These are phyloP conservation scores for Micractinium conductrix DNA, from an alignment of 139 green algal genomes.

Conservation along the genomic window DNA sequence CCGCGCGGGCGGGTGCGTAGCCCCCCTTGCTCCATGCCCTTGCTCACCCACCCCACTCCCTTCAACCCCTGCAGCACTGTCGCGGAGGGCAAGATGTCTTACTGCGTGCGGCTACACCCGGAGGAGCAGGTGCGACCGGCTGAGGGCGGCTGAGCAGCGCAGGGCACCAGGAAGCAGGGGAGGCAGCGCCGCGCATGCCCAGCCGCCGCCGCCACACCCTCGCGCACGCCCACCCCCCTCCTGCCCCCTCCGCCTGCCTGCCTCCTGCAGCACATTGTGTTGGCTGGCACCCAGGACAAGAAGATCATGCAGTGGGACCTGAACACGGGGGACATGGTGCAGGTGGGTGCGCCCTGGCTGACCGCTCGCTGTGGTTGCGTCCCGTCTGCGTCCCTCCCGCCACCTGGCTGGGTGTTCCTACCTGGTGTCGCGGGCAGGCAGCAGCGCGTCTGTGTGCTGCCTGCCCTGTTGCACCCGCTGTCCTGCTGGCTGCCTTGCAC, in stretches of 20 bases:
- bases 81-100: constrained; percentile 82
- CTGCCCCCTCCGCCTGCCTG: neutral
- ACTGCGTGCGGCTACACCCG: constrained; percentile 92
- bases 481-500: too few relatives aligned
- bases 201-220: neutral
- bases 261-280: constrained; percentile 88
- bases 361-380: too few relatives aligned
- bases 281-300: constrained; percentile 86
- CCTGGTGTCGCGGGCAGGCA: too few relatives aligned
- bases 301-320: constrained; percentile 96
- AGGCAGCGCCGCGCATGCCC: too few relatives aligned
- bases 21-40: neutral
- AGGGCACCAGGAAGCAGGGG: neutral
- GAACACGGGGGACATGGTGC: constrained; percentile 83
- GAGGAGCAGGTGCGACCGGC: constrained; percentile 58
- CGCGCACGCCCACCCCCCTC: neutral
- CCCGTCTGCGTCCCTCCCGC: too few relatives aligned
- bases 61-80: constrained; percentile 55
- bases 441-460: too few relatives aligned
- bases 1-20: neutral
- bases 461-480: too few relatives aligned
- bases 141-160: neutral
- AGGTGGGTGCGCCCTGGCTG: too few relatives aligned
- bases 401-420: too few relatives aligned
- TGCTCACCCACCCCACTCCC: neutral